Base-by-base conservation (phyloP, 2,329 filamentous ascomycete genomes). In the Aureobasidium sp. region DNA sequence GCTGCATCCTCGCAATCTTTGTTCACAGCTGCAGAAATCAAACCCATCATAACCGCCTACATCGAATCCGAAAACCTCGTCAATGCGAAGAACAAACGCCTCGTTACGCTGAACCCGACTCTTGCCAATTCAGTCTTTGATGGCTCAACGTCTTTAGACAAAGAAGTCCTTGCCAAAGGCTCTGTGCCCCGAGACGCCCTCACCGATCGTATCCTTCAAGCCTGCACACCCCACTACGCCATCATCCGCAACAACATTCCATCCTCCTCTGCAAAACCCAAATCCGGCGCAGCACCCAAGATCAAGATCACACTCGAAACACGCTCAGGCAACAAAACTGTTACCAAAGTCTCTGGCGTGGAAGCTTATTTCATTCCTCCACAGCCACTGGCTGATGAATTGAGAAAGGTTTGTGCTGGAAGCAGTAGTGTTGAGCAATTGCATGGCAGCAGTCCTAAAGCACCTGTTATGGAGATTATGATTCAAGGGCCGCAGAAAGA, bases 401-500 rank as follows among this genome's bases (percentile, higher is more conserved):
- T 89, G 67, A 79, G 86, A 68, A 88, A 86, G 74, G 81, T 82
- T 36, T 88, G 86, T 69, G 86, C 86, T 2, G 85, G 86, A n/a
- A 84, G 82, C 62, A 86, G 85, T 13, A 87, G 83, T 64, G 83
- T 88, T 1, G 80, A 83, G 37, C 82, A 84, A 66, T 74, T 86
- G 36, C 79, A 80, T 50, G 86, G 86, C 3, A 81, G 78, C 20
- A 79, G 79, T 64, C 84, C 84, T 9, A 83, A 85, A 67, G 82
- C 82, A 2, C 84, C 84, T 0, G 76, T 87, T 2, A 82, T 87
- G 81, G 86, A 88, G 70, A 81, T 89, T 23, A 78, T 87, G 74
- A 80, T 88, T 3, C 86, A 89, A 68, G 86, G 86, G 1, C 84
- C 86, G 64, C 86, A 88, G 74, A 81, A 80, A 62, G 81, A 83